Evolutionary conservation across 208 protist genomes (phyloP).

Genomic region (Trypanosoma brucei): DNA sequence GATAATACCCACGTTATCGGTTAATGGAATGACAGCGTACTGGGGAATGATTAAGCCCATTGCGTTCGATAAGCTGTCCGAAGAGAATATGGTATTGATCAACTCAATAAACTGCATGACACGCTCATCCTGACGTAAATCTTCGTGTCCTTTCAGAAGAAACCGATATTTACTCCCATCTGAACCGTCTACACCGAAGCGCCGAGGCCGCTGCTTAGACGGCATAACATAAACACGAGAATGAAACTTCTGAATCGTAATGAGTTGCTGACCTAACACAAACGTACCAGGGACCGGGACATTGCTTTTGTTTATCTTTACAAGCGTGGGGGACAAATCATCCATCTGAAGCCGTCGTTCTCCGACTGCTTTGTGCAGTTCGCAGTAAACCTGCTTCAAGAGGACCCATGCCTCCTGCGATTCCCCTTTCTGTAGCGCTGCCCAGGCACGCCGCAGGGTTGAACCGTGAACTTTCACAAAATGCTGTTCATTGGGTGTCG

Average conservation of each 20-base stretch:
- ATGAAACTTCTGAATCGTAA: constrained; percentile 94
- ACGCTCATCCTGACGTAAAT: constrained; percentile 98
- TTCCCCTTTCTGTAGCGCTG: constrained; percentile 46
- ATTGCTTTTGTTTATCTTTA: constrained; percentile 91
- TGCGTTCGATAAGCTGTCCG: constrained; percentile 73
- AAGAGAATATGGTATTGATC: constrained; percentile 97
- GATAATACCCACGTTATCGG: constrained; percentile 98
- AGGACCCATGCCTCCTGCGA: constrained; percentile 69
- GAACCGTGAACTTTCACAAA: constrained; percentile 89
- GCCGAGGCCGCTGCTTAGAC: constrained; percentile 99
- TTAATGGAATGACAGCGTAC: constrained; percentile 99
- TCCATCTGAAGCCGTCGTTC: constrained; percentile 79
- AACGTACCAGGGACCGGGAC: constrained; percentile 98
- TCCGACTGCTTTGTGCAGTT: constrained; percentile 65
- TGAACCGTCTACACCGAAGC: constrained; percentile 94
- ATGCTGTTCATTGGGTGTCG: constrained; percentile 92
- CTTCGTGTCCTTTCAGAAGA: constrained; percentile 98
- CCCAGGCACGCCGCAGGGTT: constrained; percentile 52
- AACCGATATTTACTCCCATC: constrained; percentile 97
- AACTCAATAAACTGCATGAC: constrained; percentile 99
- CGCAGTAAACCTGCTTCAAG: constrained; percentile 81
- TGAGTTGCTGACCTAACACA: constrained; percentile 79
- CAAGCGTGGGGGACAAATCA: constrained; percentile 92
- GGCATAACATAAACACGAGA: constrained; percentile 94
- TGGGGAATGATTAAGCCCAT: constrained; percentile 92